Conservation (phyloP, 306 rosid genomes). For the Morella rubra region DNA sequence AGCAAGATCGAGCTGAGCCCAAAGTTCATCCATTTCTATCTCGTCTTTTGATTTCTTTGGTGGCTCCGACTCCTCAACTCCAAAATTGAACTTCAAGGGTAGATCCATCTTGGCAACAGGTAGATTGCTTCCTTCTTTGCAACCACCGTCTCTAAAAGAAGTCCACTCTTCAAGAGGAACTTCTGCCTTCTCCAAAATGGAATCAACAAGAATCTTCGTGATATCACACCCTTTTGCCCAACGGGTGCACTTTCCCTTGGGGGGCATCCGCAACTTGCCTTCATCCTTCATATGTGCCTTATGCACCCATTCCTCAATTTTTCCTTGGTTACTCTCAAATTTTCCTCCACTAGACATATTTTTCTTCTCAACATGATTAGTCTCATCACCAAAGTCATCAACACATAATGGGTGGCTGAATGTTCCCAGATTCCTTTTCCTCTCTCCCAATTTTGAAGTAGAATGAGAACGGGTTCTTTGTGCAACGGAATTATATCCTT, state of each 20-base stretch:
- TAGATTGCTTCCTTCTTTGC: neutral
- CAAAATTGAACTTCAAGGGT: constrained; percentile 31
- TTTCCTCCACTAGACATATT: neutral
- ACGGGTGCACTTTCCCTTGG: neutral
- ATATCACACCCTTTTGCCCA: neutral
- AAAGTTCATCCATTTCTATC: constrained; percentile 35
- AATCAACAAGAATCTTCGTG: constrained; percentile 28
- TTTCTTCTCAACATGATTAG: constrained; percentile 10
- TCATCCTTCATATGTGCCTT: neutral
- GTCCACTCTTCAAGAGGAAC: constrained; percentile 24
- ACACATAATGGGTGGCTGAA: constrained; percentile 23
- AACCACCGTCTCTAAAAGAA: neutral
- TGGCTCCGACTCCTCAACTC: neutral
- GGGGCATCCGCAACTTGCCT: neutral
- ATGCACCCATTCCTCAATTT: neutral
- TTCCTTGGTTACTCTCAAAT: neutral
- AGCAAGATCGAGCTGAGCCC: constrained; percentile 30
- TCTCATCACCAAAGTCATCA: constrained; percentile 22
- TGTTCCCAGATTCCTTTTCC: constrained; percentile 23
- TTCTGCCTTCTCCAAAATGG: constrained; percentile 28
- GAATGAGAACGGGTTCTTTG: constrained; percentile 36
- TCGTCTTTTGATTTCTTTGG: constrained; percentile 26
- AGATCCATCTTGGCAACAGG: neutral
- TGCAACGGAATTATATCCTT: neutral
- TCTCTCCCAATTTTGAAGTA: neutral